Conservation (phyloP, 768 basidiomycete genomes). For the Coprinopsis marcescibilis region DNA sequence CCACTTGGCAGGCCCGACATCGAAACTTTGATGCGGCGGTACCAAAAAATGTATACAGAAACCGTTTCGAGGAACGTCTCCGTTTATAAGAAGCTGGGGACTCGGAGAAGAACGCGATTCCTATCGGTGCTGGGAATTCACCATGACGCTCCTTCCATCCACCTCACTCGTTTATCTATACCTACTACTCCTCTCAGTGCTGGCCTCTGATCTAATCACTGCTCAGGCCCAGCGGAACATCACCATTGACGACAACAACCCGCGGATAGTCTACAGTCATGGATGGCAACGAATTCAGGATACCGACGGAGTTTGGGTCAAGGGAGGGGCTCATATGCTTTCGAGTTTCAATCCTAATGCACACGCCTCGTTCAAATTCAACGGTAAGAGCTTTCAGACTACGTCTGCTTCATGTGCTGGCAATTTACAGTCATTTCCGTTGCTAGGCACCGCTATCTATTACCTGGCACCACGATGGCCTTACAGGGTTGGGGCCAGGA, state of each 20-base stretch:
- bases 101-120: too few species aligned
- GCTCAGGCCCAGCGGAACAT: conserved; percentile 4
- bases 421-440: background rate
- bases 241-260: conserved; percentile 10
- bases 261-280: conserved; percentile 3
- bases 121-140: too few species aligned
- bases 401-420: background rate
- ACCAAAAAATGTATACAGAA: too few species aligned
- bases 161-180: background rate
- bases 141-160: background rate
- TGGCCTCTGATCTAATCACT: background rate
- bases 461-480: conserved; percentile 36
- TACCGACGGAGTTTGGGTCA: background rate
- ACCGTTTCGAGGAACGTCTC: too few species aligned
- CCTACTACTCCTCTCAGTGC: background rate
- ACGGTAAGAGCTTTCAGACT: too few species aligned
- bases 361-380: conserved; percentile 7
- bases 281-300: background rate
- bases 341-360: background rate
- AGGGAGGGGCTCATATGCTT: background rate
- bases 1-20: too few species aligned
- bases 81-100: too few species aligned
- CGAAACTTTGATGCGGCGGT: too few species aligned
- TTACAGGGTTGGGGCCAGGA: conserved; percentile 14
- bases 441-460: conserved; percentile 31